Base-by-base conservation (phyloP, 306 rosid genomes). In the Cicer cuneatum region DNA sequence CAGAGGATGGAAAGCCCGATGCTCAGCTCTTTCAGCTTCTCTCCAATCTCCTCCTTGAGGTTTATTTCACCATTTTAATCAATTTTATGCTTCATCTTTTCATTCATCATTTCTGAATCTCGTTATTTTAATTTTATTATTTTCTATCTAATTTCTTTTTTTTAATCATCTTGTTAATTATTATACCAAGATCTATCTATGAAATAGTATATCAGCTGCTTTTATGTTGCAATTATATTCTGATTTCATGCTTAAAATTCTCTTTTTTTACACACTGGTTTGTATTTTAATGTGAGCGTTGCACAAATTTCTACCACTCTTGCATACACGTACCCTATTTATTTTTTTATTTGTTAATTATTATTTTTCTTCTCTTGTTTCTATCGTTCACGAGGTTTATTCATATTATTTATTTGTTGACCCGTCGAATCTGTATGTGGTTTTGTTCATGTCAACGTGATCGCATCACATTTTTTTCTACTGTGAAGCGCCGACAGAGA, bases 21-120 rank as follows among this genome's bases (percentile, higher is more conserved):
- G 84, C 79, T 7, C 90, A 90, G 71, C 85, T 93, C 69, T 90
- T 93, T 62, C 85, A 93, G 82, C 98, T 93, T 39, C 96, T 93
- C 47, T 84, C 93, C 38, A 76, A 10, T 86, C 90, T 93, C 49
- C 96, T 93, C 64, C 89, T 83, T 12, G 87, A 93, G 96, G 98
- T 92, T 53, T 18, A 3, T 61, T 48, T 69, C 52, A 11, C 16
- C n/a, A n/a, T 2, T 10, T 52, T 51, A n/a, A n/a, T 11, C 43
- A 6, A 1, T 29, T 11, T 7, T n/a, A n/a, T n/a, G n/a, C n/a
- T n/a, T n/a, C n/a, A n/a, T 37, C 5, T 67, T 53, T 19, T 61
- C 21, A 53, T 74, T 65, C 43, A 10, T 9, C 10, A 18, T 68
- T 24, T 43, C 35, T 61, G 1, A 29, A 33, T 33, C 2, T 16